A percentile compares a stretch with the other conserved stretches of the same genome.
Evolutionary conservation across 106 monocot genomes (phyloP).

Genomic region (Dendrobium catenatum): DNA sequence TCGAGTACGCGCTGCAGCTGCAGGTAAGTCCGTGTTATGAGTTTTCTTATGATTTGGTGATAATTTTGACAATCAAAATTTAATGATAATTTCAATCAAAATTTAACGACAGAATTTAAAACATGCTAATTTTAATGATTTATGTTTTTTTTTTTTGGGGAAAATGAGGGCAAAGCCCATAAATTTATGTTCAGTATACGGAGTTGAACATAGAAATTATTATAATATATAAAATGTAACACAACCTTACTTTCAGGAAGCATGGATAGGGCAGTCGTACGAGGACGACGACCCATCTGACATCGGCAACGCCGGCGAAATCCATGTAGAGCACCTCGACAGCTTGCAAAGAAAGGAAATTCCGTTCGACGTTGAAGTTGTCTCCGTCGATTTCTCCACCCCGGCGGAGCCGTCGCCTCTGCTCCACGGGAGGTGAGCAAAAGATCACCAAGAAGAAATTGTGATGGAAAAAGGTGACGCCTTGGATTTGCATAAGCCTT

Average conservation of each 20-base stretch:
- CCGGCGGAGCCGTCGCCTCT: conserved; percentile 2
- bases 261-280: conserved; percentile 18
- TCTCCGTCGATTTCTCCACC: conserved; percentile 6
- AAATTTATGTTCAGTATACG: no score
- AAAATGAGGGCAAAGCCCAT: no score
- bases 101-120: no score
- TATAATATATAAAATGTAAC: no score
- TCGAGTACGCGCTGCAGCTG: conserved; percentile 63
- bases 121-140: no score
- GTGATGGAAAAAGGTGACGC: neutral
- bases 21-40: conserved; percentile 7
- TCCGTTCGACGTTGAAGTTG: neutral
- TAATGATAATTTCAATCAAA: no score
- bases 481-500: neutral
- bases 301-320: conserved; percentile 11
- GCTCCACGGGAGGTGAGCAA: conserved; percentile 26
- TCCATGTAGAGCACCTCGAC: neutral
- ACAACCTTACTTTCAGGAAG: conserved; percentile 13
- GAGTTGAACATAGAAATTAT: no score
- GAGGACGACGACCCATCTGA: conserved; percentile 18
- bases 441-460: neutral
- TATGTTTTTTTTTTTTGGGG: no score
- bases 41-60: no score
- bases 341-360: neutral
- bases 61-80: no score